Conservation (phyloP, 495 filamentous ascomycete genomes). For the Pseudoneurospora amorphoporcata region DNA sequence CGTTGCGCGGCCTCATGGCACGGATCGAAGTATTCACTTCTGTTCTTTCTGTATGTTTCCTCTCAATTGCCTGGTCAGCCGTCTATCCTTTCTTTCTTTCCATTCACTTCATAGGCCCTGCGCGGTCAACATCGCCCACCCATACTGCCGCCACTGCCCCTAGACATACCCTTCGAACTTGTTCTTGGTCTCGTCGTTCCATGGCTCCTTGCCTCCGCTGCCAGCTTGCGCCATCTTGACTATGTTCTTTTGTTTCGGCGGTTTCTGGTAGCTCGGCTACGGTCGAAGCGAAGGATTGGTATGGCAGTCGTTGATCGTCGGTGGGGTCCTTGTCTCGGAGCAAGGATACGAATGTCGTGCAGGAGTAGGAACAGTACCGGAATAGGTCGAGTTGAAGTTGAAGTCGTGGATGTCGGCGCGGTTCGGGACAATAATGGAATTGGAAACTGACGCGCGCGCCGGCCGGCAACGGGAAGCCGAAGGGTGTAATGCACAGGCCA, state of each 20-base stretch:
- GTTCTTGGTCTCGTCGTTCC: constrained; percentile 31
- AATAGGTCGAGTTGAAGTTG: not conserved
- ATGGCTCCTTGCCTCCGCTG: constrained; percentile 16
- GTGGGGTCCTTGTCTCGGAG: not conserved
- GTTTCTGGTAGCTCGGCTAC: not conserved
- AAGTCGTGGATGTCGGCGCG: not conserved
- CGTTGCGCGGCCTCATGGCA: constrained; percentile 87
- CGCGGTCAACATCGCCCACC: not conserved
- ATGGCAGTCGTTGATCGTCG: not conserved
- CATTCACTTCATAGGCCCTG: not conserved
- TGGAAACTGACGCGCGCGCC: not conserved
- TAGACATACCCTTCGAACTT: constrained; percentile 34
- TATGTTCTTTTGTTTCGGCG: not conserved
- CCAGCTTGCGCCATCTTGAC: not conserved
- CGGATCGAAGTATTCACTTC: constrained; percentile 84
- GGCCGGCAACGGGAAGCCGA: not conserved
- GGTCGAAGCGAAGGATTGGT: not conserved
- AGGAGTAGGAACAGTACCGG: not conserved
- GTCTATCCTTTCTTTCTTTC: not conserved
- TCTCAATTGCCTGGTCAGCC: not conserved
- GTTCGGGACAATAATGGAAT: not conserved
- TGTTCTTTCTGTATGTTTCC: constrained; percentile 52
- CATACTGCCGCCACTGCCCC: not conserved
- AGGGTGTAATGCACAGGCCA: not conserved
- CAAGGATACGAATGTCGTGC: not conserved